Conservation (phyloP, 768 basidiomycete genomes). For the Ramaria rubella region DNA sequence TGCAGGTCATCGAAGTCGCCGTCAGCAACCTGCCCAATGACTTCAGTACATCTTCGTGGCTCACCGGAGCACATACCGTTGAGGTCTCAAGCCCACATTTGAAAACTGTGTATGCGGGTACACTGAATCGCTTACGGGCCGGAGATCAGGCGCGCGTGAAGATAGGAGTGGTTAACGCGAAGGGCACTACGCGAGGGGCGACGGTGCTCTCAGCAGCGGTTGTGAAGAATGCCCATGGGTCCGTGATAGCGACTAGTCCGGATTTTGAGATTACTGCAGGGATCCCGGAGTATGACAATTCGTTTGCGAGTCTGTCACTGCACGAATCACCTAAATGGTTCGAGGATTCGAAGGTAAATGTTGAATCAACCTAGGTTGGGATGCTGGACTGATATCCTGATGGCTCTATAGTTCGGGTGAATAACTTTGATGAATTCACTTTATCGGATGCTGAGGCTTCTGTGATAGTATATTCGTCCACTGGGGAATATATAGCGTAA, state of each 20-base stretch:
- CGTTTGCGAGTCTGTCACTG: conserved; percentile 29
- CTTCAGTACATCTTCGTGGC: conserved; percentile 23
- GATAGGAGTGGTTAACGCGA: conserved; percentile 33
- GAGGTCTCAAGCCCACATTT: conserved; percentile 20
- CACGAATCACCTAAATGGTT: conserved; percentile 48
- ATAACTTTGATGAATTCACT: conserved; percentile 45
- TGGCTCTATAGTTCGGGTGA: background rate
- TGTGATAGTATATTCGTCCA: conserved; percentile 3
- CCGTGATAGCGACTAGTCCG: conserved; percentile 27
- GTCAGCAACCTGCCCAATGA: conserved; percentile 44
- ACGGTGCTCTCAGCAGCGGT: conserved; percentile 17
- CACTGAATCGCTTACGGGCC: conserved; percentile 40
- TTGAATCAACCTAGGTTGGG: background rate
- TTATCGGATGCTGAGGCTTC: conserved; percentile 45
- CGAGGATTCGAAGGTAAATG: conserved; percentile 29
- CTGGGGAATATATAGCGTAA: conserved; percentile 4
- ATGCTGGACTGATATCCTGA: background rate
- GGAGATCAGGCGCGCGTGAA: conserved; percentile 46
- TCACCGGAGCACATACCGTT: conserved; percentile 18
- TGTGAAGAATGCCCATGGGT: conserved; percentile 31
- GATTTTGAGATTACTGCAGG: conserved; percentile 36
- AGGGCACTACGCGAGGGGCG: conserved; percentile 22
- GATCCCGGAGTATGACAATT: conserved; percentile 35
- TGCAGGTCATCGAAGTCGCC: conserved; percentile 46
- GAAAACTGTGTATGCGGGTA: conserved; percentile 36